Evolutionary conservation across 352 stramenopile species (phyloP).

Genomic region (Phytophthora pluvialis): DNA sequence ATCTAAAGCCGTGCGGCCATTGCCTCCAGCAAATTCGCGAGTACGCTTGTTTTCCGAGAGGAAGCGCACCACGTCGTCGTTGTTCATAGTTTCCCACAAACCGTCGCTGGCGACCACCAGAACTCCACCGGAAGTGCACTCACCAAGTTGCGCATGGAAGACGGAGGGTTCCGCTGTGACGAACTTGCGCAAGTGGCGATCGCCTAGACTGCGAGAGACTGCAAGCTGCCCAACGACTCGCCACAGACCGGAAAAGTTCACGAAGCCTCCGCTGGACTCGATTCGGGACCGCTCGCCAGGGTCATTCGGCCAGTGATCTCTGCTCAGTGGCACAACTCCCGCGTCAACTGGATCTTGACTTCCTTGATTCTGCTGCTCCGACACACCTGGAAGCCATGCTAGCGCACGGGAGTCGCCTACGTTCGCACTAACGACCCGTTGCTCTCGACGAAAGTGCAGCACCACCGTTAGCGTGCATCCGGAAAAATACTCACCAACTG

Average conservation of each 20-base stretch:
- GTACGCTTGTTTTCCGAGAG: constrained; percentile 40
- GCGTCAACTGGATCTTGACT: neutral
- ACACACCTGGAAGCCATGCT: constrained; percentile 35
- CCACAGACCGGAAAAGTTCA: constrained; percentile 74
- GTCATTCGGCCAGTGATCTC: constrained; percentile 72
- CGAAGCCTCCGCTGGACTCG: constrained; percentile 79
- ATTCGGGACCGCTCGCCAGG: constrained; percentile 59
- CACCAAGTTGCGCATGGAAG: constrained; percentile 40
- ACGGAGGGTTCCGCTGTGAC: constrained; percentile 88
- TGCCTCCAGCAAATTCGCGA: constrained; percentile 37
- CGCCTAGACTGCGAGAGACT: constrained; percentile 92
- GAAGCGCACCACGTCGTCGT: constrained; percentile 57
- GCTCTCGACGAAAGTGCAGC: constrained; percentile 63
- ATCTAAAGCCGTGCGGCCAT: constrained; percentile 52
- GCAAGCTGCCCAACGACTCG: constrained; percentile 92
- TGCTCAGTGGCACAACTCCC: constrained; percentile 41
- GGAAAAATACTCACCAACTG: constrained; percentile 60
- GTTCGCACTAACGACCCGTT: constrained; percentile 73
- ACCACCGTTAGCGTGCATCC: constrained; percentile 85
- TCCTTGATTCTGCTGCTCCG: neutral
- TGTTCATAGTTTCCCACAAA: constrained; percentile 76
- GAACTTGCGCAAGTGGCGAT: constrained; percentile 84
- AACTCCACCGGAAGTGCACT: constrained; percentile 17
- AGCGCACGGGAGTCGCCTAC: constrained; percentile 89
- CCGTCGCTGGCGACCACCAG: constrained; percentile 80